Base-by-base conservation (phyloP, 768 basidiomycete species). In the Grammothele lineata region DNA sequence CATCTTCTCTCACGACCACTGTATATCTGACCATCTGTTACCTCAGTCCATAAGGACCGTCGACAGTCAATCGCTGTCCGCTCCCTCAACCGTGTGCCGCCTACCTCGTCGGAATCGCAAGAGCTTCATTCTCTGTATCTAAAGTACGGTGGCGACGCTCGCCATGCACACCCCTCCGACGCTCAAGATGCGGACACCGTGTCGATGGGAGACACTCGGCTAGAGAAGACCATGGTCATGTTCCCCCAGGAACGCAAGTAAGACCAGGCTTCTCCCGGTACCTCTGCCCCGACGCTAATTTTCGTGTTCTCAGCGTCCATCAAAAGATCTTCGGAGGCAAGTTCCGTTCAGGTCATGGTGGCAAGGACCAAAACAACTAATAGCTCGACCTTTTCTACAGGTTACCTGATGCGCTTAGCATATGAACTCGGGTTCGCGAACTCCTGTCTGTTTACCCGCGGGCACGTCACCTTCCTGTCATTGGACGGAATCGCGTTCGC, bases 221-320 rank as follows among this genome's bases (percentile, higher is more conserved):
- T 86, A 19, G 83, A 86, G 63, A 78, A 78, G 55, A 77, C 74
- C 18, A 75, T 86, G 73, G 66, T 89, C 23, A 89, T 90, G 85
- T 88, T 89, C 60, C 88, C 87, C 0, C 88, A 90, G 66, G 87
- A 88, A 60, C 75, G 87, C 58, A 91, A 90, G 85, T 86, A 48
- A 59, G 81, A 10, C 15, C 21, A n/a, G n/a, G n/a, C n/a, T 2
- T 23, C 6, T 23, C 21, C n/a, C n/a, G n/a, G n/a, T 38, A 19
- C 15, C 18, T 8, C 35, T 17, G 1, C 11, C 8, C 37, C 12
- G 14, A 21, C n/a, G 14, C 21, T 6, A 14, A 12, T 15, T 6
- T 14, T n/a, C n/a, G n/a, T n/a, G n/a, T 53, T 14, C 40, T 12
- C 43, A 87, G 85, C 53, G 74, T 91, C 3, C 89, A 92, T 60